These are phyloP conservation scores for Hypoxylon sp. DNA, from an alignment of 2,329 filamentous ascomycete species.

Conservation along the genomic window DNA sequence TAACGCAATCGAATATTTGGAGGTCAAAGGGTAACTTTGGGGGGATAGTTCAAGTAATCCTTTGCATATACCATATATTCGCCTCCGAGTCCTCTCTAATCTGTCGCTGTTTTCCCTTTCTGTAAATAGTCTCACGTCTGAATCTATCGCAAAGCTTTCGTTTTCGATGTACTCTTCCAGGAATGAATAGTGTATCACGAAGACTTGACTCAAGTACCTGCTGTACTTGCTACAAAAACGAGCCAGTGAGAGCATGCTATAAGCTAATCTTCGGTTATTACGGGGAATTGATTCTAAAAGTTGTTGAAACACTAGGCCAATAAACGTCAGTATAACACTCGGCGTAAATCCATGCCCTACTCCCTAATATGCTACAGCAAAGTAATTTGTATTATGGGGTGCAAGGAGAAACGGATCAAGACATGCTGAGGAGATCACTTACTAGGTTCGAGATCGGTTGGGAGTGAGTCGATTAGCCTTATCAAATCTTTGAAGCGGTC, in stretches of 20 bases:
- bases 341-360: not conserved
- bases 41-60: constrained; percentile 27
- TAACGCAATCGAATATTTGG: not conserved
- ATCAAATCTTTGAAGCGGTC: constrained; percentile 29
- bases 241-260: constrained; percentile 29
- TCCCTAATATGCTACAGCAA: not conserved
- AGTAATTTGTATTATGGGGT: not conserved
- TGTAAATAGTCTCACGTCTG: not conserved
- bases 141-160: constrained; percentile 21
- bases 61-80: constrained; percentile 33
- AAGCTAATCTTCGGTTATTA: constrained; percentile 22
- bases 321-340: not conserved
- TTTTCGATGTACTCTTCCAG: constrained; percentile 31
- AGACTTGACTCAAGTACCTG: not conserved
- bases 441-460: constrained; percentile 41
- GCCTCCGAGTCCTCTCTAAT: constrained; percentile 16
- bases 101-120: constrained; percentile 16
- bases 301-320: constrained; percentile 29
- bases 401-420: not conserved
- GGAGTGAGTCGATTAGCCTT: constrained; percentile 26
- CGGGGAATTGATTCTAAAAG: constrained; percentile 25
- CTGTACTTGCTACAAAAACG: constrained; percentile 1
- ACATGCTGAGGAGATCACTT: constrained; percentile 7
- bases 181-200: constrained; percentile 30
- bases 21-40: not conserved